Base-by-base conservation (phyloP, 139 green algal genomes). In the Coelastrella sp. region DNA sequence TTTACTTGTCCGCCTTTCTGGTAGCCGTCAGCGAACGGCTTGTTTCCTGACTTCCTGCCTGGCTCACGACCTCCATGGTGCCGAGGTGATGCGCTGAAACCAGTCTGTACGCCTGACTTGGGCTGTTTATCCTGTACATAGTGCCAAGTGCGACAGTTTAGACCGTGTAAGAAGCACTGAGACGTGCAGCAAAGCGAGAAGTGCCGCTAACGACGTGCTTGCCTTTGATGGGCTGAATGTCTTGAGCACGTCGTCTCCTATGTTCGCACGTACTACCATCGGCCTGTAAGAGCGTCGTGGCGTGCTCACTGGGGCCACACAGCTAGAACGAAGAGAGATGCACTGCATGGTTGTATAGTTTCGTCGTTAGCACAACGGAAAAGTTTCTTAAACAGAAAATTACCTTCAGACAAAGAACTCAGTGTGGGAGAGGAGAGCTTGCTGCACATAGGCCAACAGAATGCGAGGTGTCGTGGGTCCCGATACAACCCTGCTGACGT, bases 151-250 rank as follows among this genome's bases (percentile, higher is more conserved):
- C 32, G 32, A 47, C 32, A 47, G 32, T 47, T 47, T 47, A 47
- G 32, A 47, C 32, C 32, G 32, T 47, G 32, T 47, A 47, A 47
- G 32, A 47, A 47, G 32, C 32, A 47, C 32, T 47, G 32, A 47
- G 32, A 47, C 32, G 32, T 47, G 64, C 64, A 71, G 64, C 11
- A 71, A 20, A 71, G 64, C 64, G 64, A 14, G 64, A 20, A 71
- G 64, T 71, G 64, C 64, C 11, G 13, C 13, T 14, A 71, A 71
- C 64, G 64, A 71, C 68, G 22, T 8, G 5, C 68, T 76, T 76
- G 68, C 68, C 68, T 76, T 76, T 23, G 68, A 76, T 22, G 68
- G 68, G 68, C 68, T 76, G 68, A 76, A 76, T 14, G 68, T 76
- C 68, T 76, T 76, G 16, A 76, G 17, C 2, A 76, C 16, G 17